Percentiles rank a stretch among this genome's conserved stretches.
Conservation (phyloP, 176 grass and related monocot genomes). For the Bonia amplexicaulis region DNA sequence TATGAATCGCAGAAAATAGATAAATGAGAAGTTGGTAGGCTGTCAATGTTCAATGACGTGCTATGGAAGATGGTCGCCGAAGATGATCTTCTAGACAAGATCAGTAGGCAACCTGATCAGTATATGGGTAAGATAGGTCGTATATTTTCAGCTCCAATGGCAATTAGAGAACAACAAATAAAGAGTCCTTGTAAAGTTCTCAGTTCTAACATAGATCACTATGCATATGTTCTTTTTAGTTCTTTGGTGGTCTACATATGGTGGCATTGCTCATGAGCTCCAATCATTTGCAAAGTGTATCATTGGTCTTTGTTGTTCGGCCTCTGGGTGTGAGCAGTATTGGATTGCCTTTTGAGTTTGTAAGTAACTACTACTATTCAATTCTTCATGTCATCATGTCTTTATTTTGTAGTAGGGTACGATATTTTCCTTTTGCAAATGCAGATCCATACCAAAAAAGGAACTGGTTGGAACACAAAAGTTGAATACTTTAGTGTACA, state of each 20-base stretch:
- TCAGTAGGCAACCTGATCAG: background rate
- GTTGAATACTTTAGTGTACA: background rate
- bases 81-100: background rate
- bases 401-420: background rate
- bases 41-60: background rate
- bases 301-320: background rate
- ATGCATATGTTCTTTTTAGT: background rate
- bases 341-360: background rate
- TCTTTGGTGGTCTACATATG: background rate
- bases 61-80: background rate
- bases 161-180: background rate
- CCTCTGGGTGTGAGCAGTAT: accelerated
- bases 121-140: background rate
- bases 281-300: background rate
- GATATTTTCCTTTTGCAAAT: background rate
- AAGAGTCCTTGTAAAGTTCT: background rate
- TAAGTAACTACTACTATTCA: background rate
- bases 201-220: background rate
- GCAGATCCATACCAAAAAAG: background rate
- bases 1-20: background rate
- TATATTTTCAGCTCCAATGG: background rate
- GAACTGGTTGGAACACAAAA: background rate
- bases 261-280: background rate
- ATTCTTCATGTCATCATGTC: too few species aligned
- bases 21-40: background rate